A percentile compares a stretch with the other conserved stretches of the same genome.
Conservation (phyloP, 2,329 filamentous ascomycete genomes). For the Albophoma yamanashiensis region DNA sequence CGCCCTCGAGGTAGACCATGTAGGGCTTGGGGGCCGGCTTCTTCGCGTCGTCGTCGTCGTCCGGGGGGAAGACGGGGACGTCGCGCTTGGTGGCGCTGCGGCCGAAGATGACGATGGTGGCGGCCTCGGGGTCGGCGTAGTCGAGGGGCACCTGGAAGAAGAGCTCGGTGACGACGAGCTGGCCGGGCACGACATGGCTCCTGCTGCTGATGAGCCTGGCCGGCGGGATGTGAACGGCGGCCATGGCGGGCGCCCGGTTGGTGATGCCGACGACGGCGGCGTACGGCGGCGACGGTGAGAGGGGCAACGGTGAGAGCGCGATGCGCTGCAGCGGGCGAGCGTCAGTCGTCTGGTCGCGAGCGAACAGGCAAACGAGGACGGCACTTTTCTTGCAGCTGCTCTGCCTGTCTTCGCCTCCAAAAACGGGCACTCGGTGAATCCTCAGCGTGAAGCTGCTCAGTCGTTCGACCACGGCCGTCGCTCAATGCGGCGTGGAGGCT, state of each 20-base stretch:
- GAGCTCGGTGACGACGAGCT: constrained; percentile 66
- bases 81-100: constrained; percentile 61
- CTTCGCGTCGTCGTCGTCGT: constrained; percentile 9
- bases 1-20: constrained; percentile 72
- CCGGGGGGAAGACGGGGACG: constrained; percentile 40
- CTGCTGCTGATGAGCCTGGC: constrained; percentile 30
- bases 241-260: background rate
- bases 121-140: constrained; percentile 50
- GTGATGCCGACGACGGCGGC: constrained; percentile 1
- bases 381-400: background rate
- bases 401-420: background rate
- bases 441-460: background rate
- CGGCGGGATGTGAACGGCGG: constrained; percentile 16
- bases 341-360: background rate
- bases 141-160: constrained; percentile 82
- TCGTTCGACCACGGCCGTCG: background rate
- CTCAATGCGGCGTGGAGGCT: background rate
- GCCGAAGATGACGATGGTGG: constrained; percentile 65
- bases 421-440: too few species aligned
- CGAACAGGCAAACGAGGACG: background rate
- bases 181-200: constrained; percentile 43
- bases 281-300: constrained; percentile 4
- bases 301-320: constrained; percentile 4
- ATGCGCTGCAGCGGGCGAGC: constrained; percentile 2
- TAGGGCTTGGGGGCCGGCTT: constrained; percentile 36